Evolutionary conservation across 176 grass and related monocot genomes (phyloP).

Genomic region (Oropetium thomaeum): DNA sequence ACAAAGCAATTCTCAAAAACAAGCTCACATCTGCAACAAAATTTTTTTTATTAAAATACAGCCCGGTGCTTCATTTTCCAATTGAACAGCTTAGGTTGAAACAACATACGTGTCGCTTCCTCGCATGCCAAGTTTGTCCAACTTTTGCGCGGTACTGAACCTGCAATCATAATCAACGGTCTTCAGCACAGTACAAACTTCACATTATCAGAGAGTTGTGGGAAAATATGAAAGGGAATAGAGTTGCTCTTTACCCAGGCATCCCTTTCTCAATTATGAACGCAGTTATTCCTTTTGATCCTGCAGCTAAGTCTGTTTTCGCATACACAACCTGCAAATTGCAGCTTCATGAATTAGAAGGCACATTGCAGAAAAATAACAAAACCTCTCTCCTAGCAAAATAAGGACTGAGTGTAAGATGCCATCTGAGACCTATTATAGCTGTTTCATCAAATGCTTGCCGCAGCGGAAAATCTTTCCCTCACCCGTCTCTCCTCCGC

Average conservation of each 20-base stretch:
- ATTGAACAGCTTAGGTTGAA: conserved; percentile 4
- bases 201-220: neutral
- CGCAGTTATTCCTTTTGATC: conserved; percentile 94
- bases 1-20: conserved; percentile 99
- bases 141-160: conserved; percentile 92
- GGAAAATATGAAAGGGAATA: conserved; percentile 3
- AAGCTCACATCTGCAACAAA: conserved; percentile 94
- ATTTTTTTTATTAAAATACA: conserved; percentile 4
- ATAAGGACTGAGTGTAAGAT: neutral
- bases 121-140: conserved; percentile 98
- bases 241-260: conserved; percentile 59
- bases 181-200: neutral
- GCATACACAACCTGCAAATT: conserved; percentile 89
- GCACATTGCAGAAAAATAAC: neutral
- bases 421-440: neutral
- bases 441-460: neutral
- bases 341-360: conserved; percentile 26
- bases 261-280: conserved; percentile 99
- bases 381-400: conserved; percentile 9
- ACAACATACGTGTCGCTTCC: conserved; percentile 90
- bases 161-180: conserved; percentile 36
- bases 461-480: neutral
- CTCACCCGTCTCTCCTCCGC: neutral
- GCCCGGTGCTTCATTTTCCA: neutral
- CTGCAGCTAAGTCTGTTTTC: conserved; percentile 82